Evolutionary conservation across 495 filamentous ascomycete genomes (phyloP).

Genomic region (Pyronema omphalodes): DNA sequence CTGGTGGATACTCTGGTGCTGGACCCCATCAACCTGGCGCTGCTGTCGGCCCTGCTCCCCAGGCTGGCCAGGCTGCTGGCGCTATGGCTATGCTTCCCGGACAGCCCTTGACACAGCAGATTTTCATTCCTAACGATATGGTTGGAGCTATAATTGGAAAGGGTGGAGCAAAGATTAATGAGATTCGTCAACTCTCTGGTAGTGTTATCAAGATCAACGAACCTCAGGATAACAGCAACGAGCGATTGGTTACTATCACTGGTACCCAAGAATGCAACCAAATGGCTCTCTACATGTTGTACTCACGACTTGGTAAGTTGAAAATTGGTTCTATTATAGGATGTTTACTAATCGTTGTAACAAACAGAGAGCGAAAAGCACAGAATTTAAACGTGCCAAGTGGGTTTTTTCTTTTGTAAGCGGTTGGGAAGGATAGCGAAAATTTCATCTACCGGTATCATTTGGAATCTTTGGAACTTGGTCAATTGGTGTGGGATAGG

Average conservation of each 20-base stretch:
- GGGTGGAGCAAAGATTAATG: conserved; percentile 97
- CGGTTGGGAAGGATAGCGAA: too few species aligned
- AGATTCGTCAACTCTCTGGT: conserved; percentile 87
- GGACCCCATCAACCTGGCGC: conserved; percentile 61
- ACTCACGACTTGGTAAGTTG: conserved; percentile 79
- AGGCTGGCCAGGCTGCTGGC: conserved; percentile 33
- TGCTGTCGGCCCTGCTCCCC: conserved; percentile 30
- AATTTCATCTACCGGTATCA: too few species aligned
- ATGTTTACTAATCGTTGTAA: conserved; percentile 7
- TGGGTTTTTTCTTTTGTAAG: too few species aligned
- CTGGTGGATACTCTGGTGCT: conserved; percentile 46
- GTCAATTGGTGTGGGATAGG: too few species aligned
- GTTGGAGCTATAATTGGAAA: conserved; percentile 98
- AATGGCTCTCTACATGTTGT: conserved; percentile 98
- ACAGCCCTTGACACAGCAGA: conserved; percentile 87
- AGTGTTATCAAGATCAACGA: conserved; percentile 99
- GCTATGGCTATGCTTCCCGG: conserved; percentile 65
- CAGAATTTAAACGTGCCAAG: conserved; percentile 33
- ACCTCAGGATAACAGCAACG: conserved; percentile 96
- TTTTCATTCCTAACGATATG: conserved; percentile 99
- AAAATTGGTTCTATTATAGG: conserved; percentile 5
- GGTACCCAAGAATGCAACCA: conserved; percentile 96
- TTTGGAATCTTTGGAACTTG: too few species aligned
- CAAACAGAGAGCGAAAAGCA: conserved; percentile 68
- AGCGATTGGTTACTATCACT: conserved; percentile 90